Evolutionary conservation across 441 rosid genomes (phyloP).

Genomic region (Eruca vesicaria): DNA sequence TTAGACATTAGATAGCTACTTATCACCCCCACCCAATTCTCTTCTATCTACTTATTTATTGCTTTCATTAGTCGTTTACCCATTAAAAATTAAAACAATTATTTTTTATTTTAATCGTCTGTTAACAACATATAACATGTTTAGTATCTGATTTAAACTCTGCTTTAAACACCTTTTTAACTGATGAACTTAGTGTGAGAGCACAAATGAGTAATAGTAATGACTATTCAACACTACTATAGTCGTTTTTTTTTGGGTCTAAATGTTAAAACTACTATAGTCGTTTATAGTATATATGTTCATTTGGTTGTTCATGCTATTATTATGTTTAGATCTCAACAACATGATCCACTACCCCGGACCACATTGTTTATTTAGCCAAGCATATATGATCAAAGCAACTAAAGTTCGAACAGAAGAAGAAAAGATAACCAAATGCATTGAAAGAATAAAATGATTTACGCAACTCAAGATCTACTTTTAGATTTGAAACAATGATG

Average conservation of each 20-base stretch:
- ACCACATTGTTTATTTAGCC: conserved; percentile 6
- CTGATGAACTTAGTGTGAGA: neutral
- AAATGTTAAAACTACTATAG: neutral
- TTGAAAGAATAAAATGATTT: neutral
- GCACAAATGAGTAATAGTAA: neutral
- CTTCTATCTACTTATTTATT: neutral
- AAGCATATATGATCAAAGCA: neutral
- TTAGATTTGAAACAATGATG: conserved; percentile 25
- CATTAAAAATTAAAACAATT: neutral
- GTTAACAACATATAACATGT: neutral
- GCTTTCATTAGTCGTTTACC: conserved; percentile 5
- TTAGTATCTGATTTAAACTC: neutral
- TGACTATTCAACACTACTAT: neutral
- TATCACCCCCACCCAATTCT: conserved; percentile 16
- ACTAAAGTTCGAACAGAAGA: neutral
- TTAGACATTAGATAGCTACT: conserved; percentile 35
- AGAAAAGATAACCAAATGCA: neutral
- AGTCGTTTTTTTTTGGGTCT: no score
- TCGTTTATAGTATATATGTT: neutral
- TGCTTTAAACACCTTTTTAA: neutral
- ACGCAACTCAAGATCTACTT: conserved; percentile 17
- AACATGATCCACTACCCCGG: conserved; percentile 15
- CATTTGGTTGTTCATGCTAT: neutral
- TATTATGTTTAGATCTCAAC: conserved; percentile 8
- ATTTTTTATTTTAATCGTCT: neutral